Base-by-base conservation (phyloP, 202 grass and related monocot species). In the Schoenoplectus triqueter region DNA sequence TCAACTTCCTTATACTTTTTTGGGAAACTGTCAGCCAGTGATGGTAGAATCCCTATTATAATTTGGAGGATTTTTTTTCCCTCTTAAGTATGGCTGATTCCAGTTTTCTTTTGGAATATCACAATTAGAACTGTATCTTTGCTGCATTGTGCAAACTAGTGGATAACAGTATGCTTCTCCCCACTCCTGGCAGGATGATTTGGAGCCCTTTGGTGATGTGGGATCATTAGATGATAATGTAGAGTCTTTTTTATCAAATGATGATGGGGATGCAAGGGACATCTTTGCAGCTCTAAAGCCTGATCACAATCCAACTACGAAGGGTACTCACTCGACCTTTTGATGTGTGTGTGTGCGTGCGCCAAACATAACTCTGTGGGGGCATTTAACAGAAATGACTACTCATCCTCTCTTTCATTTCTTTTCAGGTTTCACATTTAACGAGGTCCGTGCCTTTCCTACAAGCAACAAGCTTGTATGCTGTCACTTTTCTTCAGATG, bases 221-320 rank as follows among this genome's bases (percentile, higher is more conserved):
- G 97, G 86, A 73, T 96, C 97, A 51, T 94, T 99, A 87, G 97
- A 99, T 78, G 97, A 99, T 86, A 99, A 99, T 84, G 97, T 99
- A 67, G 97, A 99, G 84, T 99, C 97, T 42, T 99, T 99, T 86
- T 86, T 99, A 77, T 95, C 96, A 20, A 91, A 94, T 85, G 93
- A 92, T 69, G 93, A 96, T 90, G 97, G 91, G 79, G 95, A 96
- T 84, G 75, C 86, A 45, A 91, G 92, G 73, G 97, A 99, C 87
- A 99, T 99, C 78, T 99, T 99, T 96, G 87, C 91, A 64, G 93
- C 93, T 84, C 75, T 96, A 41, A 94, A 96, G 90, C 88, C 90
- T 39, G 93, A 99, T 76, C 89, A 91, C 69, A 99, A 90, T 66
- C 92, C 86, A 21, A 57, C 89, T 86, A 87, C 87, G 2, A 96